These are phyloP conservation scores for Blastobotrys peoriensis DNA, from an alignment of 805 yeast genomes.

Conservation along the genomic window DNA sequence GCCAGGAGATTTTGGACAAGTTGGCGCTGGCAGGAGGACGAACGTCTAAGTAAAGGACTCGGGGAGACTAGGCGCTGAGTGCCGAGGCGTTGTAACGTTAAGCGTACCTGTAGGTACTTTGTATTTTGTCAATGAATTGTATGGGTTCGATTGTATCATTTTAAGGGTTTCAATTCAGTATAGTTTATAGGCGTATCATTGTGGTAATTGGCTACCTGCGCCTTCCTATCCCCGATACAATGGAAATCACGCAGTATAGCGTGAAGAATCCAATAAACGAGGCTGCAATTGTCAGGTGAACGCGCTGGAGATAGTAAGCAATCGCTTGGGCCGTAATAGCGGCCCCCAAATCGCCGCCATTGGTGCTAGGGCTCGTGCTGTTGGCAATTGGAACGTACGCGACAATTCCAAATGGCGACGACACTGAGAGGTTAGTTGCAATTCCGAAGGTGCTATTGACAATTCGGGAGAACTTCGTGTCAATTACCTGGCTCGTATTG, in stretches of 20 bases:
- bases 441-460: background rate
- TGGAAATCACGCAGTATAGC: background rate
- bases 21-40: slow-evolving; percentile 11
- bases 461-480: background rate
- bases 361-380: background rate
- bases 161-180: no score
- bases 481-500: background rate
- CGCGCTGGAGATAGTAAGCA: background rate
- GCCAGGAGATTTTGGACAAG: slow-evolving; percentile 26
- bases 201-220: no score
- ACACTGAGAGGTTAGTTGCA: background rate
- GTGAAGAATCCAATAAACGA: background rate
- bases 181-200: no score
- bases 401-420: background rate
- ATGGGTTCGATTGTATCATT: background rate
- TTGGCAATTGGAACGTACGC: background rate
- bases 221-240: background rate
- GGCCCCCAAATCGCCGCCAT: background rate
- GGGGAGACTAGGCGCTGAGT: no score
- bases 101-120: no score
- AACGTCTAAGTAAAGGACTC: slow-evolving; percentile 40
- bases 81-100: no score
- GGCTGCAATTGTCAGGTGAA: background rate
- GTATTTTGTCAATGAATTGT: background rate
- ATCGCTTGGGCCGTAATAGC: background rate